Conservation (phyloP, 768 basidiomycete genomes). For the Roridomyces roridus region DNA sequence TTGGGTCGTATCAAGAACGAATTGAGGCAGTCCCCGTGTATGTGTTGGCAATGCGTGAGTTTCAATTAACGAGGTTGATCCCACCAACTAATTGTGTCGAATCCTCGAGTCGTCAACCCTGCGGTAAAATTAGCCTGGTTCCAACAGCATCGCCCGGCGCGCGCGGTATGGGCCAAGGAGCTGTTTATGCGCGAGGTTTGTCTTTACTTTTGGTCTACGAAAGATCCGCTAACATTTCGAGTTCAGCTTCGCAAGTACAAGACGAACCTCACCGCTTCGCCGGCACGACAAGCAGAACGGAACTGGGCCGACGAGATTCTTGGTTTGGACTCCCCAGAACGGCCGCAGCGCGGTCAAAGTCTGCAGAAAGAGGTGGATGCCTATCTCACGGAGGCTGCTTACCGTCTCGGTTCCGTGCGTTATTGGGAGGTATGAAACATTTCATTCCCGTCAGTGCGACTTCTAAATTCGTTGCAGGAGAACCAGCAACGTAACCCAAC, state of each 20-base stretch:
- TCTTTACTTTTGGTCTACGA: no score
- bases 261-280: background rate
- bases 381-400: background rate
- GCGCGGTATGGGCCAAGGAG: background rate
- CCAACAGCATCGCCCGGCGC: background rate
- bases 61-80: no score
- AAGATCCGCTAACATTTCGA: background rate
- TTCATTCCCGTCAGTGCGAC: background rate
- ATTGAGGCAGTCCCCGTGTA: slow-evolving; percentile 4
- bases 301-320: slow-evolving; percentile 11
- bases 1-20: slow-evolving; percentile 6
- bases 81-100: no score
- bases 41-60: slow-evolving; percentile 1
- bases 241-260: background rate
- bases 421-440: slow-evolving; percentile 14
- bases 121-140: slow-evolving; percentile 16
- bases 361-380: slow-evolving; percentile 4
- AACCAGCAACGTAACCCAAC: slow-evolving; percentile 11
- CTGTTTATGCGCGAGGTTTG: slow-evolving; percentile 1
- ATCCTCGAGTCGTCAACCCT: slow-evolving; percentile 24
- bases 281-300: background rate
- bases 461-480: background rate
- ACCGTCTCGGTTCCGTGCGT: slow-evolving; percentile 1
- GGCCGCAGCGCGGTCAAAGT: background rate
- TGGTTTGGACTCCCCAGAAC: slow-evolving; percentile 5